Evolutionary conservation across 139 green algal species (phyloP), one percentile per base, ranked within the genome.

Genomic region (Desmodesmus armatus): DNA sequence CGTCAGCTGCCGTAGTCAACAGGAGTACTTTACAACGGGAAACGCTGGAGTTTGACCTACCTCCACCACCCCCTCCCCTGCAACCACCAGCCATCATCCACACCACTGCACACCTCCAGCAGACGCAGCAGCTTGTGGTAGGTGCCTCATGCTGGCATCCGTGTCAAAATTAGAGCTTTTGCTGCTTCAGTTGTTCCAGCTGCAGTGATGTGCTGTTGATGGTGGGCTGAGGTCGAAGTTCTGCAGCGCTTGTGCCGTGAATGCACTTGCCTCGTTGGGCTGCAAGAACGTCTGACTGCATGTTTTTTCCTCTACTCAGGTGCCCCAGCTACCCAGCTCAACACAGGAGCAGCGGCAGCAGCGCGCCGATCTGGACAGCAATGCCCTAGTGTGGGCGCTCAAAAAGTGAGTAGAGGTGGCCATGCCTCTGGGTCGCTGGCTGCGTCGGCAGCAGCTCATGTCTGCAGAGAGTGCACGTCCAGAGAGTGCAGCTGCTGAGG

Each of bases 71-170:
- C 29, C 33, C 78, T 29, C 60, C 47, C 27, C 41, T 58, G 3
- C 33, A 33, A 40, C 67, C 82, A 49, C 63, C 73, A 35, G 65
- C 63, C 6, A 37, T 85, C 27, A 87, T 87, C 60, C 82, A 87
- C 70, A 82, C 67, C 11, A 87, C 67, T 27, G 82, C 82, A 7
- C 82, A 87, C 55, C 41, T 81, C 70, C 82, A 87, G 39, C 53
- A 79, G n/a, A 75, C 71, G 21, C n/a, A 75, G 51, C 82, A 87
- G 43, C 29, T 75, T 9, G 35, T 79, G 70, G 71, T 87, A 19
- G 60, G 80, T 70, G 25, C 51, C 21, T 27, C n/a, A n/a, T n/a
- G 58, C 51, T 73, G 53, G 19, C 41, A n/a, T n/a, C n/a, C n/a
- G n/a, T n/a, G n/a, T n/a, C n/a, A n/a, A n/a, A n/a, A n/a, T n/a